phyloP scores from a whole-genome alignment of 2,329 filamentous ascomycete genomes.

The Raffaelea arxii region DNA sequence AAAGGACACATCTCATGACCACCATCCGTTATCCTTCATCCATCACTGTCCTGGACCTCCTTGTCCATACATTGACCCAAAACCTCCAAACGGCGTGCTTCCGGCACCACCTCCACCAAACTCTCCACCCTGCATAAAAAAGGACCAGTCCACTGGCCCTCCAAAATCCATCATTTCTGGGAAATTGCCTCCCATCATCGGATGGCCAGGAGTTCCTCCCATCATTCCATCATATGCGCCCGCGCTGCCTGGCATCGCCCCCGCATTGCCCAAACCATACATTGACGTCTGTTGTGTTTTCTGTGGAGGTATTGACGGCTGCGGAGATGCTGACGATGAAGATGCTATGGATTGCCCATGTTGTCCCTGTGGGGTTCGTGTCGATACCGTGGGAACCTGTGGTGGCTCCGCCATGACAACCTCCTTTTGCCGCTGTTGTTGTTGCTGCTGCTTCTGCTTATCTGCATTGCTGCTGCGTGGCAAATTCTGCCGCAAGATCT shows the following conservation, averaged over 20 bases:
- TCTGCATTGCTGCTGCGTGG: slow-evolving; percentile 7
- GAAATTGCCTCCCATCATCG: slow-evolving; percentile 14
- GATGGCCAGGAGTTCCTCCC: not conserved
- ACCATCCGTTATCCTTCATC: no score
- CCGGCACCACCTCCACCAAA: slow-evolving; percentile 18
- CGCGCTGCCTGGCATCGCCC: not conserved
- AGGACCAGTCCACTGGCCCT: slow-evolving; percentile 40
- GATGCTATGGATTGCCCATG: slow-evolving; percentile 1
- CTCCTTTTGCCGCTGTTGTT: slow-evolving; percentile 1
- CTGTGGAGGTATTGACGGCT: slow-evolving; percentile 7
- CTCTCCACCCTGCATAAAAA: slow-evolving; percentile 28
- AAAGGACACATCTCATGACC: no score
- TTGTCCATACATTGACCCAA: slow-evolving; percentile 9
- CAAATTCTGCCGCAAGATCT: slow-evolving; percentile 33
- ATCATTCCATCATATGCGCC: slow-evolving; percentile 5
- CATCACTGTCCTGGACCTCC: slow-evolving; percentile 12
- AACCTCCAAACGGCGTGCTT: slow-evolving; percentile 4
- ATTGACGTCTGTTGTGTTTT: slow-evolving; percentile 1
- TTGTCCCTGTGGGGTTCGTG: not conserved
- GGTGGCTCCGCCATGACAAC: slow-evolving; percentile 7
- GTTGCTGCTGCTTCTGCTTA: slow-evolving; percentile 16
- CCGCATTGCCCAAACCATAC: not conserved
- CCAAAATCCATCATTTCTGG: slow-evolving; percentile 18
- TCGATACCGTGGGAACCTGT: not conserved
- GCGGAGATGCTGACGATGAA: slow-evolving; percentile 7